Evolutionary conservation across 2,329 filamentous ascomycete genomes (phyloP).

Genomic region (Apiospora marii): DNA sequence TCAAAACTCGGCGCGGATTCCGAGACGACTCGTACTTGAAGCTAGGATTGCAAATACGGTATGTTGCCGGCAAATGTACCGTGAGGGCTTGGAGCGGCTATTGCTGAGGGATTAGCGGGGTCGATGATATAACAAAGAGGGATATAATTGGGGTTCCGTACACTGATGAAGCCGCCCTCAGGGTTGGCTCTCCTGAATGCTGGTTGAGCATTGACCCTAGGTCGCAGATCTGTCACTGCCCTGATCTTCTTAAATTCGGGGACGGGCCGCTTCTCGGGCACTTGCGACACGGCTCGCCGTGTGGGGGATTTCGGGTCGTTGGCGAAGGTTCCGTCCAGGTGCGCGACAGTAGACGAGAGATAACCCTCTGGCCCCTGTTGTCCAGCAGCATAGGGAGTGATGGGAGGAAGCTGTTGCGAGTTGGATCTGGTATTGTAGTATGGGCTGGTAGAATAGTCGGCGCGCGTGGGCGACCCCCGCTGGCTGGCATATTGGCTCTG

Average conservation of each 20-base stretch:
- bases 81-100: slow-evolving; percentile 96
- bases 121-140: slow-evolving; percentile 24
- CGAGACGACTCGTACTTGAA: slow-evolving; percentile 99
- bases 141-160: slow-evolving; percentile 54
- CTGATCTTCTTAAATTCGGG: slow-evolving; percentile 87
- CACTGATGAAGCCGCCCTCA: slow-evolving; percentile 97
- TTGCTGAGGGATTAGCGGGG: slow-evolving; percentile 32
- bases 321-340: slow-evolving; percentile 72
- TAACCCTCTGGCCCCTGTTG: slow-evolving; percentile 68
- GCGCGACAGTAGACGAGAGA: slow-evolving; percentile 73
- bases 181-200: slow-evolving; percentile 92
- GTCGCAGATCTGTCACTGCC: slow-evolving; percentile 76
- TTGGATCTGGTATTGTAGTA: slow-evolving; percentile 60
- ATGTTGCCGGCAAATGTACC: slow-evolving; percentile 90
- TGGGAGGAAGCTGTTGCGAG: slow-evolving; percentile 74
- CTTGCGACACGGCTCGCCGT: slow-evolving; percentile 58
- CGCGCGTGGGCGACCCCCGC: slow-evolving; percentile 82
- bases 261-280: slow-evolving; percentile 70
- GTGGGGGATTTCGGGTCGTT: slow-evolving; percentile 67
- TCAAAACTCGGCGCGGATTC: slow-evolving; percentile 93
- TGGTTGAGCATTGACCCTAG: slow-evolving; percentile 83
- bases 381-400: slow-evolving; percentile 72
- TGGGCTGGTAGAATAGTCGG: slow-evolving; percentile 66
- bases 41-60: slow-evolving; percentile 95
- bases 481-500: slow-evolving; percentile 62